phyloP scores from a whole-genome alignment of 768 basidiomycete genomes.

The Hypholoma fasciculare region DNA sequence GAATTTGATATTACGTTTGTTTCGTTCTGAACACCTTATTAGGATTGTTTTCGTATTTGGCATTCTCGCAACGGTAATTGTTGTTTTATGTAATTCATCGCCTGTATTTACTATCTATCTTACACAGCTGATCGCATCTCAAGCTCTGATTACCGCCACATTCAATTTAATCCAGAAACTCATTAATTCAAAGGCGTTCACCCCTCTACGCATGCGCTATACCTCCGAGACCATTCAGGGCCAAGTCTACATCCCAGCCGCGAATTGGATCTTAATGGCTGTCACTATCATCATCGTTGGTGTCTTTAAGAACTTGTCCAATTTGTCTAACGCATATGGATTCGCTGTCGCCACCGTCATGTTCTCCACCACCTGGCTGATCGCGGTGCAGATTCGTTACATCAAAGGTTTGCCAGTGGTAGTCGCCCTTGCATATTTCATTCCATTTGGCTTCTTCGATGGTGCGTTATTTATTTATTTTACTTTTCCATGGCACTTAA shows the following conservation, averaged over 20 bases:
- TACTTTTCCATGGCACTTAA: neutral
- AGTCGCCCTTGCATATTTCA: conserved; percentile 45
- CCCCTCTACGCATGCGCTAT: conserved; percentile 56
- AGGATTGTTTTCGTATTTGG: conserved; percentile 64
- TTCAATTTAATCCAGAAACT: conserved; percentile 66
- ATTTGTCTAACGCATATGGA: conserved; percentile 62
- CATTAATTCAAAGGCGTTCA: conserved; percentile 59
- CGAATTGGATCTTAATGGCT: conserved; percentile 62
- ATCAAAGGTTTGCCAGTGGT: conserved; percentile 50
- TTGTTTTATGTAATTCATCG: neutral
- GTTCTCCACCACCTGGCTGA: conserved; percentile 57
- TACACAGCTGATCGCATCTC: conserved; percentile 55
- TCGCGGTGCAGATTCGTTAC: conserved; percentile 57
- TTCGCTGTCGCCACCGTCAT: conserved; percentile 69
- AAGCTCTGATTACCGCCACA: conserved; percentile 70
- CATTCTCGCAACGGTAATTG: conserved; percentile 56
- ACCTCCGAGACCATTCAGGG: conserved; percentile 63
- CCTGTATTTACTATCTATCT: neutral
- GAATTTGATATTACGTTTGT: too few species aligned
- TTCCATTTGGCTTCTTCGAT: conserved; percentile 65
- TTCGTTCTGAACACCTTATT: too few species aligned
- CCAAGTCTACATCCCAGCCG: conserved; percentile 64
- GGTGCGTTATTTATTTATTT: conserved; percentile 28
- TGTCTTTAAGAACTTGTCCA: conserved; percentile 51
- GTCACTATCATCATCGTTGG: conserved; percentile 55